A percentile compares a stretch with the other conserved stretches of the same genome.
phyloP scores from a whole-genome alignment of 2,329 filamentous ascomycete genomes.

The Aspergillus sp. region DNA sequence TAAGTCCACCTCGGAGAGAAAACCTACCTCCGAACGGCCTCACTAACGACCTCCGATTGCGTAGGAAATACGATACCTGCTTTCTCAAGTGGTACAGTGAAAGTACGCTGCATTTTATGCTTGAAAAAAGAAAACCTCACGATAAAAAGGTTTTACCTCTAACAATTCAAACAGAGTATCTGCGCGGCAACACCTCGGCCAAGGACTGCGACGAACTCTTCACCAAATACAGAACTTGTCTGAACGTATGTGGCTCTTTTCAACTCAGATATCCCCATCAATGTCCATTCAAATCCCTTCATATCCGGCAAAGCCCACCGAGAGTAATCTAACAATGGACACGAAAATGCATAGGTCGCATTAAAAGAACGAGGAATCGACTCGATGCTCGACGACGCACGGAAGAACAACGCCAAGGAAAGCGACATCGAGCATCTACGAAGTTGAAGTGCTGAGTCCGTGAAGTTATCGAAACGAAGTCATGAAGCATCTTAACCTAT shows the following conservation, averaged over 20 bases:
- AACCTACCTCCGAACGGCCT: conserved; percentile 8
- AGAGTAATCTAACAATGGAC: not conserved
- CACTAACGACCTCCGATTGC: conserved; percentile 16
- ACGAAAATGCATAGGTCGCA: conserved; percentile 60
- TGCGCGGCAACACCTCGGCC: conserved; percentile 76
- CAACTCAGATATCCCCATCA: too few species aligned
- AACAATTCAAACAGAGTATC: conserved; percentile 65
- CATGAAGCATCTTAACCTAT: not conserved
- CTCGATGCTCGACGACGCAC: conserved; percentile 84
- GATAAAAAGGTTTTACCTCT: not conserved
- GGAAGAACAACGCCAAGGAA: conserved; percentile 77
- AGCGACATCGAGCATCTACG: conserved; percentile 71
- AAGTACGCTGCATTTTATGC: conserved; percentile 56
- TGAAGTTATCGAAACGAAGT: not conserved
- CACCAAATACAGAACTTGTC: conserved; percentile 81
- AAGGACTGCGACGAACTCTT: conserved; percentile 88
- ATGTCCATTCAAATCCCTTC: not conserved
- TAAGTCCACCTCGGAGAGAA: conserved; percentile 46
- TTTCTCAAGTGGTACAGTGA: conserved; percentile 99
- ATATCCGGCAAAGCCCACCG: not conserved
- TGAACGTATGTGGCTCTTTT: conserved; percentile 59
- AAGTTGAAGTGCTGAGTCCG: conserved; percentile 7
- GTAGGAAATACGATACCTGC: conserved; percentile 89
- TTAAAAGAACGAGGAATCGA: conserved; percentile 90
- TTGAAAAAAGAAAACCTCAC: conserved; percentile 3